Conservation (phyloP, 2,329 filamentous ascomycete genomes). For the Neopestalotiopsis rosae region DNA sequence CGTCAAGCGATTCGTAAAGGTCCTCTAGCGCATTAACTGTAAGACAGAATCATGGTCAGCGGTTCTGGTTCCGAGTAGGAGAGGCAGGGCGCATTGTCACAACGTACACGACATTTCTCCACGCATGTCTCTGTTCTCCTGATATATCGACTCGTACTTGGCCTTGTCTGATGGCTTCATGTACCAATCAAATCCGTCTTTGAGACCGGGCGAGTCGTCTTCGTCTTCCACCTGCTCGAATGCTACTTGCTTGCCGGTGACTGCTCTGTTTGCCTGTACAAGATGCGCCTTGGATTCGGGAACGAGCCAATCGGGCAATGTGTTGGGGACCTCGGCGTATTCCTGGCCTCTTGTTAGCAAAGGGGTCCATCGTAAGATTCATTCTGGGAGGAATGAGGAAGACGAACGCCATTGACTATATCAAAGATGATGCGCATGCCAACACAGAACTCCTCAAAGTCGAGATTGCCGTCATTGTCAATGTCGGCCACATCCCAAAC, state of each 20-base stretch:
- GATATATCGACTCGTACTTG: slow-evolving; percentile 98
- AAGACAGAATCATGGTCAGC: slow-evolving; percentile 14
- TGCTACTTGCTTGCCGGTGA: slow-evolving; percentile 78
- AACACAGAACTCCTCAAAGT: slow-evolving; percentile 99
- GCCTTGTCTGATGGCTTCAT: slow-evolving; percentile 90
- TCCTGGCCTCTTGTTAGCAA: slow-evolving; percentile 59
- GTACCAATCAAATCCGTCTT: slow-evolving; percentile 99
- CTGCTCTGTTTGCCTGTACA: slow-evolving; percentile 80
- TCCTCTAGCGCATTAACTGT: slow-evolving; percentile 78
- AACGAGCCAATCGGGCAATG: slow-evolving; percentile 93
- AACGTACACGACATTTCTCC: slow-evolving; percentile 80
- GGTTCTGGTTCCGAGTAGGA: neutral
- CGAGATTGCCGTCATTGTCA: slow-evolving; percentile 94
- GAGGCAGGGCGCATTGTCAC: slow-evolving; percentile 3
- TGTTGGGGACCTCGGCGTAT: slow-evolving; percentile 84
- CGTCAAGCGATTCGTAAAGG: slow-evolving; percentile 81
- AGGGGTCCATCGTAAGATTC: neutral
- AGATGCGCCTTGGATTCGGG: slow-evolving; percentile 94
- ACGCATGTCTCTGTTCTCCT: slow-evolving; percentile 84
- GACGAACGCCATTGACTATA: slow-evolving; percentile 82
- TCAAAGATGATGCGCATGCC: slow-evolving; percentile 99
- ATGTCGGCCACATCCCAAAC: slow-evolving; percentile 98
- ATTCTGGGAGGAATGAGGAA: neutral
- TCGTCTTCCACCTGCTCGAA: slow-evolving; percentile 89
- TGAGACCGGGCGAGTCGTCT: slow-evolving; percentile 80